phyloP scores from a whole-genome alignment of 2,329 filamentous ascomycete genomes.

The Neofusicoccum ribis region DNA sequence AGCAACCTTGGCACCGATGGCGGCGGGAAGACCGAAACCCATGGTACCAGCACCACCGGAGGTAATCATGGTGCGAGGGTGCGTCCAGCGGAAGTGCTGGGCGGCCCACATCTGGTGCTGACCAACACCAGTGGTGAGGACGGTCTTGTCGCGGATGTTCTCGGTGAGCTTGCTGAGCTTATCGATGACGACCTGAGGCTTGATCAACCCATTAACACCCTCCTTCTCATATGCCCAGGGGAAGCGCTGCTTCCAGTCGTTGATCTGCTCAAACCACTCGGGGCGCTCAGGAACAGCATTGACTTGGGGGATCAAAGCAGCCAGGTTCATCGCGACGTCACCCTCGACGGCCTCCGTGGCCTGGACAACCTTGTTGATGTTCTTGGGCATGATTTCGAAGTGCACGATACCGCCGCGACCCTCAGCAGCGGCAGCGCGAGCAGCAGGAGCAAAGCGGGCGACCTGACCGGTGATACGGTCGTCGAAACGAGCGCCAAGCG shows the following conservation, averaged over 20 bases:
- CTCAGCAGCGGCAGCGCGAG: slow-evolving; percentile 80
- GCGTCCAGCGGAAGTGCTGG: slow-evolving; percentile 92
- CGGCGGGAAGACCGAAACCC: slow-evolving; percentile 91
- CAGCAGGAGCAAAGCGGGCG: slow-evolving; percentile 83
- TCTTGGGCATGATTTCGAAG: slow-evolving; percentile 99
- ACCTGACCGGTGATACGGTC: slow-evolving; percentile 87
- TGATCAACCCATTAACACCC: slow-evolving; percentile 76
- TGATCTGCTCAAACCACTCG: slow-evolving; percentile 89
- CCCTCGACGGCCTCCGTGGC: slow-evolving; percentile 94
- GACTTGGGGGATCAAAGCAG: slow-evolving; percentile 71
- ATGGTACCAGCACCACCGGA: slow-evolving; percentile 94
- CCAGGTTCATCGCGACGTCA: slow-evolving; percentile 80
- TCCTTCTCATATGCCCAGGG: slow-evolving; percentile 83
- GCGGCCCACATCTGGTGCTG: slow-evolving; percentile 99
- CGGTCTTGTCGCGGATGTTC: slow-evolving; percentile 75
- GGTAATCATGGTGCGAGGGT: slow-evolving; percentile 92
- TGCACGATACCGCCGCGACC: slow-evolving; percentile 92
- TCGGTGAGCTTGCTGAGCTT: slow-evolving; percentile 83
- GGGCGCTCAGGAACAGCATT: slow-evolving; percentile 65
- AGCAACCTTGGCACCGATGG: slow-evolving; percentile 92
- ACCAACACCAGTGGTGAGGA: slow-evolving; percentile 91
- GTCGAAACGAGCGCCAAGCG: slow-evolving; percentile 90
- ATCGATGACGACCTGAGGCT: slow-evolving; percentile 90
- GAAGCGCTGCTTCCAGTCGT: slow-evolving; percentile 87
- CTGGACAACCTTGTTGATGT: slow-evolving; percentile 99